A percentile compares a stretch with the other conserved stretches of the same genome.
phyloP scores from a whole-genome alignment of 768 basidiomycete genomes.

The Leccinellum luteum region DNA sequence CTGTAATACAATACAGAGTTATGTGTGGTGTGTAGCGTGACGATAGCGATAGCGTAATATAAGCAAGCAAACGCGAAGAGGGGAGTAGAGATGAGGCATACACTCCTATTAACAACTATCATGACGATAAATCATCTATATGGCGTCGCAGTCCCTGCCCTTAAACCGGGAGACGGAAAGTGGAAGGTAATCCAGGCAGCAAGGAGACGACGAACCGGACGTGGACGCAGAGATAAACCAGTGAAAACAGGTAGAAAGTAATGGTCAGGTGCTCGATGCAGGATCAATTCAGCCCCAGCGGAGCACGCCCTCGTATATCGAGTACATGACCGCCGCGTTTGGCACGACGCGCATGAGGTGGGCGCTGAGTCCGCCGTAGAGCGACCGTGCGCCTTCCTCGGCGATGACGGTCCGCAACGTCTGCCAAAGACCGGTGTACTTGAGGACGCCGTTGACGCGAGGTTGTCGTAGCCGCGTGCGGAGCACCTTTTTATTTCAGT shows the following conservation, averaged over 20 bases:
- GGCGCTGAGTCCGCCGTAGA: slow-evolving; percentile 92
- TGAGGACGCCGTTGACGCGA: slow-evolving; percentile 67
- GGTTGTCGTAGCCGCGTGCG: slow-evolving; percentile 93
- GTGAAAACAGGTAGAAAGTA: neutral
- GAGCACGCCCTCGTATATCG: slow-evolving; percentile 85
- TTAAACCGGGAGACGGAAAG: no score
- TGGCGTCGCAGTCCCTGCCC: neutral
- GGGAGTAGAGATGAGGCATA: neutral
- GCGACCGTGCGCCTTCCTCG: slow-evolving; percentile 83
- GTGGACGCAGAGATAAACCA: neutral
- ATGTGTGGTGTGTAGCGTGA: neutral
- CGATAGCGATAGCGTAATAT: slow-evolving; percentile 17
- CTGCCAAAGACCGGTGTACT: slow-evolving; percentile 84
- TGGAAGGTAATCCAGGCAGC: neutral
- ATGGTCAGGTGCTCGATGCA: neutral
- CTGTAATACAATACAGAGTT: slow-evolving; percentile 25
- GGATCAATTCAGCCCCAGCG: slow-evolving; percentile 43
- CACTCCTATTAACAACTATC: slow-evolving; percentile 11
- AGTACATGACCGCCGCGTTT: slow-evolving; percentile 96
- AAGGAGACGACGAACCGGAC: neutral
- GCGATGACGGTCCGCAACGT: slow-evolving; percentile 81
- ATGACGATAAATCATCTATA: slow-evolving; percentile 16
- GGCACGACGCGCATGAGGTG: slow-evolving; percentile 97
- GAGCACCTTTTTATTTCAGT: slow-evolving; percentile 58
- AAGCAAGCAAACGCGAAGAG: slow-evolving; percentile 9